Evolutionary conservation across 1,284 basidiomycete genomes (phyloP).

Genomic region (Pterula multifida): DNA sequence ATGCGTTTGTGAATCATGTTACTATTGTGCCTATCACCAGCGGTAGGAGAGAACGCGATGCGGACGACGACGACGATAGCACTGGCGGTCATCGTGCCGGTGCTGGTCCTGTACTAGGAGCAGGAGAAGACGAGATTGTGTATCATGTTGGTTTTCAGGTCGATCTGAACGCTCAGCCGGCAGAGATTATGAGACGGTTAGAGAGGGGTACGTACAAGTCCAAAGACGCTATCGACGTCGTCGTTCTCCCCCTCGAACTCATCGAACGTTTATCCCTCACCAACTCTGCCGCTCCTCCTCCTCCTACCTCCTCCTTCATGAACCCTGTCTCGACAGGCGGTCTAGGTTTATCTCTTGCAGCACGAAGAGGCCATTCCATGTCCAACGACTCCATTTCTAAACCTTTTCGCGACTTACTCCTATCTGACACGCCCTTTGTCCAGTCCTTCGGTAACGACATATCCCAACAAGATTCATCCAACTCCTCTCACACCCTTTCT

Average conservation of each 20-base stretch:
- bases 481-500: conserved; percentile 34
- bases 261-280: not conserved
- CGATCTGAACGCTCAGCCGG: conserved; percentile 80
- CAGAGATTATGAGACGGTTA: conserved; percentile 69
- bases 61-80: not conserved
- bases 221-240: conserved; percentile 25
- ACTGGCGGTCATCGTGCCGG: not conserved
- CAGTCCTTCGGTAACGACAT: not conserved
- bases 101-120: conserved; percentile 12
- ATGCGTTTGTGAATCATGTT: conserved; percentile 81
- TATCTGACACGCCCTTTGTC: not conserved
- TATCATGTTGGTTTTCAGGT: conserved; percentile 92
- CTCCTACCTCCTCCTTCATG: not conserved
- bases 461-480: conserved; percentile 9
- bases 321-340: not conserved
- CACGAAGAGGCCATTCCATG: not conserved
- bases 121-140: conserved; percentile 49
- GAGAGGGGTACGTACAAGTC: conserved; percentile 63
- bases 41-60: conserved; percentile 34
- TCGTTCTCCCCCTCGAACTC: not conserved
- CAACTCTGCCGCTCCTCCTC: not conserved
- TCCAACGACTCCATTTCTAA: not conserved
- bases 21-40: conserved; percentile 74
- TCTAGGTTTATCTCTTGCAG: not conserved
- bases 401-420: not conserved